A percentile compares a stretch with the other conserved stretches of the same genome.
These are phyloP conservation scores for Solanum chiquidenum DNA, from an alignment of 257 asterid species.

Conservation along the genomic window DNA sequence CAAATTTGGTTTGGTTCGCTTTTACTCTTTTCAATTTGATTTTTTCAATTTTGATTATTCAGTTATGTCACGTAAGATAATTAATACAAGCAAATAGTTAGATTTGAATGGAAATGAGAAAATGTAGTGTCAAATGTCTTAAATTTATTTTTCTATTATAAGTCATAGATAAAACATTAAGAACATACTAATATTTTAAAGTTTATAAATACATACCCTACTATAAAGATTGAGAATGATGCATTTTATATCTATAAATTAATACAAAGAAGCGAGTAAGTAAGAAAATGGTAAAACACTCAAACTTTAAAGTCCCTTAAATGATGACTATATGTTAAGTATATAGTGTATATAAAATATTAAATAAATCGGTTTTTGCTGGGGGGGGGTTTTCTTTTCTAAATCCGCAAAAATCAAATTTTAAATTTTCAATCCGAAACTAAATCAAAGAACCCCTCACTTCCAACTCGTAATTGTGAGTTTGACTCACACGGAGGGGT, in stretches of 20 bases:
- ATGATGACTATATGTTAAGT: neutral
- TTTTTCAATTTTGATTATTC: neutral
- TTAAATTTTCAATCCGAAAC: neutral
- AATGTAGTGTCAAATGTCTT: neutral
- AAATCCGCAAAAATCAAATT: neutral
- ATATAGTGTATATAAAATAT: neutral
- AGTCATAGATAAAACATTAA: neutral
- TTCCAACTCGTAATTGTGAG: too few species aligned
- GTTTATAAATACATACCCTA: neutral
- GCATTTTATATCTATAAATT: neutral
- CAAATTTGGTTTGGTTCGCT: neutral
- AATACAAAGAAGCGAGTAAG: neutral
- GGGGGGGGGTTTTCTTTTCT: neutral
- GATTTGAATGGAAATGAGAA: neutral
- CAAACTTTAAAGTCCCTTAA: neutral
- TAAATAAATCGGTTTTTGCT: neutral
- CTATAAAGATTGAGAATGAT: neutral
- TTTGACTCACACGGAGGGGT: too few species aligned
- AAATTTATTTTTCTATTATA: neutral
- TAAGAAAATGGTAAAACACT: neutral
- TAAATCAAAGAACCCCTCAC: too few species aligned
- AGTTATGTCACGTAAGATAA: too few species aligned
- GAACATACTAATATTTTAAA: neutral
- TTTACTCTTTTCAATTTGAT: too few species aligned
- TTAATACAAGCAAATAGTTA: neutral